Conservation (phyloP, 2,329 filamentous ascomycete genomes). For the Delphinella strobiligena region DNA sequence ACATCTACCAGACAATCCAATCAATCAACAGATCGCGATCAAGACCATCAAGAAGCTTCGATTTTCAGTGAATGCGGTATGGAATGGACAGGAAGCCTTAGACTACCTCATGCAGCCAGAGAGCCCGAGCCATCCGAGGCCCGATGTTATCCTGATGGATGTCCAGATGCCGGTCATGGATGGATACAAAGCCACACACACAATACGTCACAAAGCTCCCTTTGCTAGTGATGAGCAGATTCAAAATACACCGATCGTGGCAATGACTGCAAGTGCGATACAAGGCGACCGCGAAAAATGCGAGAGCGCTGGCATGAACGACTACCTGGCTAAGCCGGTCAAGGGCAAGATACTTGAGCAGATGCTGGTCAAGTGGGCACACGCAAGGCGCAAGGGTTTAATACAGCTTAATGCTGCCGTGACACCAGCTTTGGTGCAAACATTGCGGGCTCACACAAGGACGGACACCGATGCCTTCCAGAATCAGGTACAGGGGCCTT, state of each 20-base stretch:
- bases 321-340: slow-evolving; percentile 60
- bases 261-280: slow-evolving; percentile 72
- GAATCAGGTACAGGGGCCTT: too few relatives aligned
- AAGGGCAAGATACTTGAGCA: slow-evolving; percentile 54
- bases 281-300: slow-evolving; percentile 68
- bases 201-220: slow-evolving; percentile 55
- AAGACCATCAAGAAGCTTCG: slow-evolving; percentile 64
- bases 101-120: slow-evolving; percentile 53
- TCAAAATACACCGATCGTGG: slow-evolving; percentile 58
- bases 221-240: slow-evolving; percentile 46
- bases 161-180: slow-evolving; percentile 50
- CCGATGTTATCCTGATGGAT: slow-evolving; percentile 55
- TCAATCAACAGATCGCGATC: slow-evolving; percentile 65
- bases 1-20: slow-evolving; percentile 25
- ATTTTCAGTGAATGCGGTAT: slow-evolving; percentile 58
- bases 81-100: slow-evolving; percentile 69
- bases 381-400: slow-evolving; percentile 24
- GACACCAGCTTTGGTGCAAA: not conserved
- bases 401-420: not conserved
- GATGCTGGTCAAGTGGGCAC: slow-evolving; percentile 60
- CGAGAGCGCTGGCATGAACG: slow-evolving; percentile 62
- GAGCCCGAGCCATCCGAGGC: slow-evolving; percentile 38
- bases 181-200: slow-evolving; percentile 64
- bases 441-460: not conserved
- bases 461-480: slow-evolving; percentile 1